A percentile compares a stretch with the other conserved stretches of the same genome.
Evolutionary conservation across 768 basidiomycete genomes (phyloP).

Genomic region (Jaapia argillacea): DNA sequence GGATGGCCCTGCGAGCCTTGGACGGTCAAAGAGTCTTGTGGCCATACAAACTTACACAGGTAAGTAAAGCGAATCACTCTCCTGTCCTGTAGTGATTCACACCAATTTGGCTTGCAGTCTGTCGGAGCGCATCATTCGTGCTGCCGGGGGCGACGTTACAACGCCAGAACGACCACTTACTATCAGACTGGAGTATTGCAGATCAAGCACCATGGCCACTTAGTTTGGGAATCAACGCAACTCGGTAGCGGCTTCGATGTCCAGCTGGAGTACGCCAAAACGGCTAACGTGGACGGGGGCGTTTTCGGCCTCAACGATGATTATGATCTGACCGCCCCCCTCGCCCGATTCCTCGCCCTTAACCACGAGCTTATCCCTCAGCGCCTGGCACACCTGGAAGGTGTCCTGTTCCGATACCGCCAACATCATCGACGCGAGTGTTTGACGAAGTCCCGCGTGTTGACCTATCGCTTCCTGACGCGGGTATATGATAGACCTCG

Average conservation of each 20-base stretch:
- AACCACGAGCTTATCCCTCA: slow-evolving; percentile 42
- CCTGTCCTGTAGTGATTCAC: neutral
- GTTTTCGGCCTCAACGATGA: slow-evolving; percentile 57
- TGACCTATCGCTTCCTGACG: slow-evolving; percentile 56
- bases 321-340: slow-evolving; percentile 47
- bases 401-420: slow-evolving; percentile 41
- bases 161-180: slow-evolving; percentile 33
- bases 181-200: slow-evolving; percentile 38
- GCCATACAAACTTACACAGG: slow-evolving; percentile 53
- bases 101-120: slow-evolving; percentile 28
- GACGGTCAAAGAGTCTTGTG: slow-evolving; percentile 53
- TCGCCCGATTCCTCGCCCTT: slow-evolving; percentile 53
- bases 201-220: slow-evolving; percentile 42
- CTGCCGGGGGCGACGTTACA: slow-evolving; percentile 36
- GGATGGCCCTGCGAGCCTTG: slow-evolving; percentile 53
- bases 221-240: slow-evolving; percentile 40
- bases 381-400: slow-evolving; percentile 33
- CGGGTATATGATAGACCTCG: slow-evolving; percentile 49
- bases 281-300: slow-evolving; percentile 36
- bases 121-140: slow-evolving; percentile 37
- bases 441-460: slow-evolving; percentile 37
- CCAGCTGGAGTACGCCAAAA: slow-evolving; percentile 43
- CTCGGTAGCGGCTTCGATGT: slow-evolving; percentile 65
- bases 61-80: slow-evolving; percentile 16
- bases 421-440: slow-evolving; percentile 36